Evolutionary conservation across 2,329 filamentous ascomycete species (phyloP), one percentile per base, ranked within the genome.

Genomic region (Teratosphaeriaceae sp.): DNA sequence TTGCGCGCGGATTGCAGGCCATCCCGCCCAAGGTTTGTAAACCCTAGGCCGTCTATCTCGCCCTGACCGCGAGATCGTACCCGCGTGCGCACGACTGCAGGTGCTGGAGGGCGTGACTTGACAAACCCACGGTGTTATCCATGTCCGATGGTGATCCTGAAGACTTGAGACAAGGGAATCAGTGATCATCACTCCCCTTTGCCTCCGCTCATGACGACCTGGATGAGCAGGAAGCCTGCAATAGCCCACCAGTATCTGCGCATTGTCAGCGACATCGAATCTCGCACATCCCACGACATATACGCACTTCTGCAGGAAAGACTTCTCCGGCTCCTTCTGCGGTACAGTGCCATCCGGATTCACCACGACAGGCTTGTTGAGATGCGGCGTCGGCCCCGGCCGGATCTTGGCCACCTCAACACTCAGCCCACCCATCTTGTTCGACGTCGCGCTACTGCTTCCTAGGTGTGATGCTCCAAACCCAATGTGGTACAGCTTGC

Each of bases 331-430:
- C 55, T 70, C 68, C 50, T 68, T 56, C 4, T 63, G 57, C 13
- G 59, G 67, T 38, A 80, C 67, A 49, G 66, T 69, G 0, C 79
- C 79, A 37, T 72, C 68, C 21, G 74, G 71, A 53, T 77, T 78
- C 49, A 77, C 64, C 41, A 75, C 64, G 38, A 76, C 71, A 1
- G 76, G 75, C 36, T 71, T 76, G 46, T 78, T 73, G 55, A 74
- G 50, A 4, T 62, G 55, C 8, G 69, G 67, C 48, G 64, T 61
- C 1, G 68, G 65, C 1, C 69, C 70, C 16, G 50, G 50, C 35
- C 48, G 53, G 37, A 62, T 62, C 53, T 56, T 60, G 38, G 66
- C 58, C 8, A 73, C 59, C 45, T 68, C 65, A 11, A 72, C 63
- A 13, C 60, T 60, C n/a, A 72, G 49, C 15, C 65, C 63, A 24